Evolutionary conservation across 306 rosid genomes (phyloP), one percentile per base, ranked within the genome.

Genomic region (Pterocarpus macrocarpus): DNA sequence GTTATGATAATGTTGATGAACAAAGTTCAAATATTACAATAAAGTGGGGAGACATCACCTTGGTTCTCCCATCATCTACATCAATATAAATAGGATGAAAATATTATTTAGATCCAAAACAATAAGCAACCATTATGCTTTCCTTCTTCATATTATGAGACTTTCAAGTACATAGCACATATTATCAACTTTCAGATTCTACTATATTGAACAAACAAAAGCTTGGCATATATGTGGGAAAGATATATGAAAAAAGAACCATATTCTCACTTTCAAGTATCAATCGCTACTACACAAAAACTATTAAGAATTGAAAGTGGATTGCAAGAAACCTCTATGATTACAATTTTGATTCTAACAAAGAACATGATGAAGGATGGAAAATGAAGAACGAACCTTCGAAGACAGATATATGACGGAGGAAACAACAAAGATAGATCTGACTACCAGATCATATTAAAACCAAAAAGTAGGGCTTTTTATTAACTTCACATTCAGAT

Each of bases 121-220:
- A 97, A 94, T 82, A 94, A 80, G 53, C 94, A 91, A 16, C 91
- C 97, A 85, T 92, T 97, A 88, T 94, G 96, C 77, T 94, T 97
- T 64, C 92, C 96, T 97, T 94, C 80, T 52, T 87, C 28, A 0
- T 22, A 22, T 22, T 22, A 22, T 22, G 0, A 22, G 28, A 22
- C 1, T 22, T 22, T 22, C 0, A 22, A 22, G 28, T 22, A 22
- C 28, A 22, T 22, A 22, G 28, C 28, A 22, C 28, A 22, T 22
- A 22, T 22, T 22, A 22, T 22, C 28, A 22, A 22, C 28, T 22
- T 0, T 22, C 28, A 22, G 28, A 22, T 22, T 22, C 28, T 22
- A 22, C 28, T 22, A 22, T 22, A 22, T 22, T 22, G 28, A 22
- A 22, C 28, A n/a, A n/a, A n/a, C n/a, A n/a, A n/a, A n/a, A n/a